phyloP scores from a whole-genome alignment of 192 early-diverging fungal genomes.

The Thoreauomyces humboldtii region DNA sequence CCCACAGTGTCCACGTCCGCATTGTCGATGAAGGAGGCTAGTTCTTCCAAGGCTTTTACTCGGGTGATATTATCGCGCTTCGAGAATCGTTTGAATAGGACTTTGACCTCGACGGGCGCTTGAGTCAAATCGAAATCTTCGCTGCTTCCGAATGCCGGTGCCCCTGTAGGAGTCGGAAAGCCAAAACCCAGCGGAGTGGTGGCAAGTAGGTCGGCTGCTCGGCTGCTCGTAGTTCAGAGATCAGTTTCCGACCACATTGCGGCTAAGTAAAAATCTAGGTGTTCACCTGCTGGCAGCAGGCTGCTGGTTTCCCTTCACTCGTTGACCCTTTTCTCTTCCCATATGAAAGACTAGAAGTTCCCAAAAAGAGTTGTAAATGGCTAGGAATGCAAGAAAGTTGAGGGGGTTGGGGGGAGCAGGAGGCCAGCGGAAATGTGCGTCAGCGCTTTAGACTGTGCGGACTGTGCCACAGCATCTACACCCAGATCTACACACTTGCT shows the following conservation, averaged over 20 bases:
- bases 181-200: constrained; percentile 67
- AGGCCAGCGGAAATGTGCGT: no score
- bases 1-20: constrained; percentile 24
- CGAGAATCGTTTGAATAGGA: constrained; percentile 79
- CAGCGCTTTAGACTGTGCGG: no score
- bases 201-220: constrained; percentile 60
- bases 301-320: constrained; percentile 82
- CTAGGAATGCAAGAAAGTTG: no score
- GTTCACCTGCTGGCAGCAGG: constrained; percentile 83
- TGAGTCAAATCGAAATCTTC: constrained; percentile 33
- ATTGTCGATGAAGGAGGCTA: constrained; percentile 55
- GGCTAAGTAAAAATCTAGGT: constrained; percentile 21
- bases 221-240: constrained; percentile 35
- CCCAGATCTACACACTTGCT: no score
- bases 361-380: no score
- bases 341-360: no score
- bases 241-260: not conserved
- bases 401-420: no score
- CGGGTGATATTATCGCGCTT: constrained; percentile 89
- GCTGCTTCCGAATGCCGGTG: constrained; percentile 31
- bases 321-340: constrained; percentile 49
- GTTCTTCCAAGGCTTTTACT: constrained; percentile 81
- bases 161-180: constrained; percentile 54
- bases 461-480: no score
- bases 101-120: constrained; percentile 34